Conservation (phyloP, 768 basidiomycete genomes). For the Mycena indigotica region DNA sequence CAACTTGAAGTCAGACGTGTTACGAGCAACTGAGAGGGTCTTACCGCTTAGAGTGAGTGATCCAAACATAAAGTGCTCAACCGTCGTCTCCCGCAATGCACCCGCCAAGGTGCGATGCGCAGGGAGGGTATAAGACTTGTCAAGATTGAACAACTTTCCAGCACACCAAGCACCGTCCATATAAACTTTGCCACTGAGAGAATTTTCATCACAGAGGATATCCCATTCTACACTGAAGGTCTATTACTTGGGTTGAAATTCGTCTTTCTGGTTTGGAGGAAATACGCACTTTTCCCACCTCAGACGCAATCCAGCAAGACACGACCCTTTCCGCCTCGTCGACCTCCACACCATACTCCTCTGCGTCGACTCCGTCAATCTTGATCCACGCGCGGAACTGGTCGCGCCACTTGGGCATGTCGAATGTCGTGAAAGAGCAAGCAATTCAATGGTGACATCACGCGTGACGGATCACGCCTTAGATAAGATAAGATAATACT, state of each 20-base stretch:
- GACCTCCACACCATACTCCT: slow-evolving; percentile 4
- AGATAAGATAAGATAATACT: too few relatives aligned
- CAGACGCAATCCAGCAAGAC: slow-evolving; percentile 14
- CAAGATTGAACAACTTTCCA: slow-evolving; percentile 12
- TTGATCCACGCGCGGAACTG: slow-evolving; percentile 17
- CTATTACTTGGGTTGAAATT: background rate
- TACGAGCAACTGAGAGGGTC: background rate
- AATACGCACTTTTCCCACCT: background rate
- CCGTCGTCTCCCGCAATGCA: slow-evolving; percentile 7
- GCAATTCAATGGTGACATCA: too few relatives aligned
- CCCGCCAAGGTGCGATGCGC: slow-evolving; percentile 9
- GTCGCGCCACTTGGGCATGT: too few relatives aligned
- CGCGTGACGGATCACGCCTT: too few relatives aligned
- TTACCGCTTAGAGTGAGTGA: slow-evolving; percentile 13
- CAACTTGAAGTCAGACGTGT: background rate
- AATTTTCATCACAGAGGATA: slow-evolving; percentile 9
- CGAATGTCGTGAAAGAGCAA: too few relatives aligned
- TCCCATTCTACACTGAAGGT: slow-evolving; percentile 17
- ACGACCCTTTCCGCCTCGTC: slow-evolving; percentile 7
- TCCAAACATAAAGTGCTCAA: slow-evolving; percentile 13
- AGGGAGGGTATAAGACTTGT: slow-evolving; percentile 10
- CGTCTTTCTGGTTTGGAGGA: background rate
- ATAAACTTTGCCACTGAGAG: slow-evolving; percentile 10
- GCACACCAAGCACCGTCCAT: slow-evolving; percentile 8
- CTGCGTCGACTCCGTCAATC: slow-evolving; percentile 4